Base-by-base conservation (phyloP, 352 stramenopile genomes). In the Phytophthora capsici region DNA sequence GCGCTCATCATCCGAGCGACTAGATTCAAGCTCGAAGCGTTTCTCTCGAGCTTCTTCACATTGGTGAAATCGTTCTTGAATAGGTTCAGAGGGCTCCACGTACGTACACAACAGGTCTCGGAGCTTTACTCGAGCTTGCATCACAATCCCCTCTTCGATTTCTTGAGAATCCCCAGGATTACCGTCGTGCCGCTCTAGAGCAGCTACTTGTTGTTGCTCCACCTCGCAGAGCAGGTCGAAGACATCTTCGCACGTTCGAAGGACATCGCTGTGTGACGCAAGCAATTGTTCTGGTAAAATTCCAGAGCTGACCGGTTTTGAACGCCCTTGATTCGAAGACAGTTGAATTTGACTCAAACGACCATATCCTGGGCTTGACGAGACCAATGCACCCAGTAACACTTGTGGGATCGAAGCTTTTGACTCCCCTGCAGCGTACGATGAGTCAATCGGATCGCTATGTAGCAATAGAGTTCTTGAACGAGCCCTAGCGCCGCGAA, bases 201-300 rank as follows among this genome's bases (percentile, higher is more conserved):
- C 47, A 46, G 20, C 26, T 0, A 63, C 30, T 28, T 64, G 37
- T 4, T 78, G 63, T 5, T 76, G 56, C 10, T 73, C 57, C 32
- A 80, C 70, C 16, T 84, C 66, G 54, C 82, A 91, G 0, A 91
- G 63, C 32, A 88, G n/a, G 19, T 89, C 77, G 32, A 89, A 91
- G 0, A 88, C 51, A 19, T 83, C 71, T 55, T 91, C 78, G 22
- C 82, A 91, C 23, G 73, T 73, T 10, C 67, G 67, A 9, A 71
- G 51, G 9, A 75, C 56, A 45, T 73, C 65, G 20, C 38, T 70
- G 6, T 73, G 59, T 5, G 59, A 73, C 8, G 65, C 65, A 17
- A 70, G 40, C 37, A 73, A 51, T 13, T 73, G 52, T 16, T 73
- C 59, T 30, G 65, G 65, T 51, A 73, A 54, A 45, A 73, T 73